Evolutionary conservation across 164 flowering plant species (phyloP).

Genomic region (Chimonanthus salicifolius): DNA sequence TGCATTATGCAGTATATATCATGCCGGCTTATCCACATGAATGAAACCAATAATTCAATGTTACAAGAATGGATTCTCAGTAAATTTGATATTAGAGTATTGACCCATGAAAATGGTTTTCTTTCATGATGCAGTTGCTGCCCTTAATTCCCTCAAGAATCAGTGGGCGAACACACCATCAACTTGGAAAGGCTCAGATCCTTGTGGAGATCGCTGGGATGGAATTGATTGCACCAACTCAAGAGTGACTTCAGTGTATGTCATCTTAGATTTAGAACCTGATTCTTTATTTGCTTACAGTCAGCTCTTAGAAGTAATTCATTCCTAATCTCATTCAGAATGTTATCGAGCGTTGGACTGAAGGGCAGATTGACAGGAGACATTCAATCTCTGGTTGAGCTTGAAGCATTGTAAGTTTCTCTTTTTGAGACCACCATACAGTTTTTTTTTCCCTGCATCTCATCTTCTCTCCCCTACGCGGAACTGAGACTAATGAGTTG

Average conservation of each 20-base stretch:
- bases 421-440: background rate
- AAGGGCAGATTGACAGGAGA: background rate
- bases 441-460: background rate
- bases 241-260: background rate
- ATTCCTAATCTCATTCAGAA: background rate
- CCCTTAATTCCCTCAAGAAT: background rate
- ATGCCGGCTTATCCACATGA: background rate
- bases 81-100: background rate
- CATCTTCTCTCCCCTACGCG: background rate
- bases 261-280: background rate
- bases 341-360: background rate
- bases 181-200: background rate
- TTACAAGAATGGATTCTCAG: background rate
- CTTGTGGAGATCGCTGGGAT: background rate
- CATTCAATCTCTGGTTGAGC: background rate
- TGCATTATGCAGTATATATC: too few relatives aligned
- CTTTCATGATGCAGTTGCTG: background rate
- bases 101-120: background rate
- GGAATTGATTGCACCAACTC: background rate
- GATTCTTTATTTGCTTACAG: background rate
- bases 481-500: background rate
- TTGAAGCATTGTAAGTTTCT: background rate
- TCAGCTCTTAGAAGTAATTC: background rate
- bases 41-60: too few relatives aligned
- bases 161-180: background rate